These are phyloP conservation scores for Lactifluus hygrophoroides DNA, from an alignment of 768 basidiomycete species.

Conservation along the genomic window DNA sequence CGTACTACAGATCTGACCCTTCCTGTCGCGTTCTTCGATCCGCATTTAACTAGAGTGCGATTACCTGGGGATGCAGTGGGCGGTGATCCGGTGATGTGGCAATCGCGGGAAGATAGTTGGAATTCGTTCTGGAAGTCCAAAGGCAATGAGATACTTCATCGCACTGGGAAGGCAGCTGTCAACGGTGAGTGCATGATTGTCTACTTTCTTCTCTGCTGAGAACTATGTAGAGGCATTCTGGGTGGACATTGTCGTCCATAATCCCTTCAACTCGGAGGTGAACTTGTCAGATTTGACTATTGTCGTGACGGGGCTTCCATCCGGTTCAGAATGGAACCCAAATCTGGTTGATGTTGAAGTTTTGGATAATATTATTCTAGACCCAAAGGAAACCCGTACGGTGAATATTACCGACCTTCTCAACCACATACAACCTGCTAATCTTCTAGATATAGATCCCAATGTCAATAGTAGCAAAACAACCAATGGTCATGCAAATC, in stretches of 20 bases:
- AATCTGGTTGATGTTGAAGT: conserved; percentile 48
- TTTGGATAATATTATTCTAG: conserved; percentile 52
- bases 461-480: conserved; percentile 47
- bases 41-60: conserved; percentile 47
- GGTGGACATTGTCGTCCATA: conserved; percentile 61
- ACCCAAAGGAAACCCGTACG: conserved; percentile 53
- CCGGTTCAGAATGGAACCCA: conserved; percentile 28
- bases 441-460: conserved; percentile 40
- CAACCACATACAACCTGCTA: background rate
- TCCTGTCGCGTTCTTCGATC: conserved; percentile 59
- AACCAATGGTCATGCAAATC: conserved; percentile 45
- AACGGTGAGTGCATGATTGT: conserved; percentile 38
- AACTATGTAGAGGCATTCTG: conserved; percentile 56
- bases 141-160: conserved; percentile 48
- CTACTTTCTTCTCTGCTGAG: conserved; percentile 5
- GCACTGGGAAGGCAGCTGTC: conserved; percentile 50
- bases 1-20: conserved; percentile 42
- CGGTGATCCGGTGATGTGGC: conserved; percentile 47
- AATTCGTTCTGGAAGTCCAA: conserved; percentile 43
- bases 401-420: conserved; percentile 33
- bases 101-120: conserved; percentile 59
- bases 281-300: conserved; percentile 55
- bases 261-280: conserved; percentile 71
- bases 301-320: conserved; percentile 35
- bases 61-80: conserved; percentile 42